Base-by-base conservation (phyloP, 345 rosid species). In the Trapa bicornis region DNA sequence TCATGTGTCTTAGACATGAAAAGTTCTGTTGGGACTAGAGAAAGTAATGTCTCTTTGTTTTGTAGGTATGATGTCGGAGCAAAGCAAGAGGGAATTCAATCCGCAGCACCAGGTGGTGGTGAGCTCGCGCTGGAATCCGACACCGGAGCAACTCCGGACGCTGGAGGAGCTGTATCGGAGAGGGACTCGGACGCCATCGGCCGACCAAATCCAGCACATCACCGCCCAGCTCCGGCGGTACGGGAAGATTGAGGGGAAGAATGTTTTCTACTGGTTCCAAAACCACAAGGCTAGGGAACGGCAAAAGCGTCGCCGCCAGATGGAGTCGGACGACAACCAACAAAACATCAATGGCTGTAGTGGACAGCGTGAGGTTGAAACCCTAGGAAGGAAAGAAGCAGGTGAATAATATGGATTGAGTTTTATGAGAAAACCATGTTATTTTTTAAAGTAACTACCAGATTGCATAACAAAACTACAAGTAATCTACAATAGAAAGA, bases 201-300 rank as follows among this genome's bases (percentile, higher is more conserved):
- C 98, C 0, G 98, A 93, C 37, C 89, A 93, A 71, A 93, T 93
- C 73, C 97, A 93, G 73, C 87, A 85, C 67, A 93, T 93, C 53
- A 88, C 98, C 1, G 77, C 86, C 12, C 96, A 90, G 81, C 92
- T 93, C 35, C 81, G 91, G 12, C 74, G 94, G 7, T 92, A 82
- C 61, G 98, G 98, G 0, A 92, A 87, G 82, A 92, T 92, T 7
- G 98, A 92, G 86, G 98, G 98, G 42, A 92, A 92, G 75, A 92
- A 92, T 65, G 97, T 92, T 33, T 92, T 92, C 73, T 92, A 92
- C 78, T 92, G 98, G 98, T 93, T 93, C 65, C 98, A 93, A 70
- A 93, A 93, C 72, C 98, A 93, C 76, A 93, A 93, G 83, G 97
- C 98, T 6, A 82, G 98, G 43, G 96, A 91, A 47, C 81, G 96